A percentile compares a stretch with the other conserved stretches of the same genome.
Conservation (phyloP, 1,139 yeast species). For the Eremothecium cymbalariae region DNA sequence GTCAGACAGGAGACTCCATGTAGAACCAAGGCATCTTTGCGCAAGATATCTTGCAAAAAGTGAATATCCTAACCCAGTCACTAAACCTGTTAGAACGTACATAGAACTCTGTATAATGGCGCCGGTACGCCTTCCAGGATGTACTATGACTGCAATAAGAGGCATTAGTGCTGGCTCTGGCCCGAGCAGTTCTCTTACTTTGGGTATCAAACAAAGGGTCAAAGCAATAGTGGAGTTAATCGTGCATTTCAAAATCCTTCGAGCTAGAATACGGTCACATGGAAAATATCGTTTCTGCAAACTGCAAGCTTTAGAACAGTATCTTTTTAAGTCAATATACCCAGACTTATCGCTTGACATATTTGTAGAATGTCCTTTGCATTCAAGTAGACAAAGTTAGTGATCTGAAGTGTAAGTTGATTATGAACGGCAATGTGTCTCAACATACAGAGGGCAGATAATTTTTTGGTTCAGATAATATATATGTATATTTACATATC, state of each 20-base stretch:
- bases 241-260: slow-evolving; percentile 36
- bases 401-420: no score
- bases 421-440: no score
- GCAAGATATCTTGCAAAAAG: slow-evolving; percentile 38
- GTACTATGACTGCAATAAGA: slow-evolving; percentile 39
- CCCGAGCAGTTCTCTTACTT: slow-evolving; percentile 34
- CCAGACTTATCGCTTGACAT: no score
- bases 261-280: slow-evolving; percentile 27
- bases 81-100: slow-evolving; percentile 36
- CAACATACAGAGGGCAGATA: no score
- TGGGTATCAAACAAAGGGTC: slow-evolving; percentile 35
- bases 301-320: no score
- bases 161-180: slow-evolving; percentile 38
- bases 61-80: slow-evolving; percentile 38
- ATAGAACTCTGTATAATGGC: slow-evolving; percentile 39
- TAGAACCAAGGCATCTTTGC: slow-evolving; percentile 31
- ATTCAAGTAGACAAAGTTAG: no score
- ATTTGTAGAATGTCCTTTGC: no score
- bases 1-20: slow-evolving; percentile 26
- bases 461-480: no score
- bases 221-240: slow-evolving; percentile 36
- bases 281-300: slow-evolving; percentile 25
- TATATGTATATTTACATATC: no score
- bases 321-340: no score
- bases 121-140: slow-evolving; percentile 43